Conservation (phyloP, 225 moss, liverwort and hornwort genomes). For the Pseudoscleropodium purum region DNA sequence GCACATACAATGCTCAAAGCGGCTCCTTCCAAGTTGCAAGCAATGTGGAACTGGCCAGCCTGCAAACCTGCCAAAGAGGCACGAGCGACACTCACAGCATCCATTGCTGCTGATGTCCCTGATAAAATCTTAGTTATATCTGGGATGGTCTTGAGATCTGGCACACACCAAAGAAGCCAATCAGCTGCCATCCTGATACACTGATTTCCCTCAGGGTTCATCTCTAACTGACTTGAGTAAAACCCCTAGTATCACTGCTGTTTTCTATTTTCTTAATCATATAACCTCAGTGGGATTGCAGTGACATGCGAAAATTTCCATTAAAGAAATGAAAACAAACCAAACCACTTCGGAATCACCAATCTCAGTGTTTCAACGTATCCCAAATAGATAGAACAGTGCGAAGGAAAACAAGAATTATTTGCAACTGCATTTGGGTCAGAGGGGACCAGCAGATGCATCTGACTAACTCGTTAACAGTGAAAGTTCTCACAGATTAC, state of each 20-base stretch:
- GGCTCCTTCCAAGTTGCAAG: constrained; percentile 63
- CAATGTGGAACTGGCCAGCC: constrained; percentile 60
- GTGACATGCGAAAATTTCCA: not conserved
- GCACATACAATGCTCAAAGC: constrained; percentile 46
- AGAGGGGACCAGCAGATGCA: not conserved
- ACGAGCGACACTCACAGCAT: constrained; percentile 54
- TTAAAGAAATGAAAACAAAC: not conserved
- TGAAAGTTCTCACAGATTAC: not conserved
- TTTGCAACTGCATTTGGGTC: not conserved
- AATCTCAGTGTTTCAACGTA: not conserved
- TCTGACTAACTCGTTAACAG: not conserved
- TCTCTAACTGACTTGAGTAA: not conserved
- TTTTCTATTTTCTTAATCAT: not conserved
- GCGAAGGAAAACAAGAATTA: not conserved
- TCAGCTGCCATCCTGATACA: not conserved
- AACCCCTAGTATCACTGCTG: not conserved
- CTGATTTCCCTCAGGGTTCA: not conserved
- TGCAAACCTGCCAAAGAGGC: constrained; percentile 57
- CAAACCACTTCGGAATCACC: not conserved
- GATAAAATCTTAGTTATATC: constrained; percentile 57
- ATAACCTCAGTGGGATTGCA: not conserved
- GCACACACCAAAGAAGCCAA: not conserved
- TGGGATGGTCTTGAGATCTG: constrained; percentile 73
- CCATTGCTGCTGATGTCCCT: constrained; percentile 32
- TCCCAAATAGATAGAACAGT: not conserved